phyloP scores from a whole-genome alignment of 2,329 filamentous ascomycete genomes.

The Pseudopyrenochaeta lycopersici region DNA sequence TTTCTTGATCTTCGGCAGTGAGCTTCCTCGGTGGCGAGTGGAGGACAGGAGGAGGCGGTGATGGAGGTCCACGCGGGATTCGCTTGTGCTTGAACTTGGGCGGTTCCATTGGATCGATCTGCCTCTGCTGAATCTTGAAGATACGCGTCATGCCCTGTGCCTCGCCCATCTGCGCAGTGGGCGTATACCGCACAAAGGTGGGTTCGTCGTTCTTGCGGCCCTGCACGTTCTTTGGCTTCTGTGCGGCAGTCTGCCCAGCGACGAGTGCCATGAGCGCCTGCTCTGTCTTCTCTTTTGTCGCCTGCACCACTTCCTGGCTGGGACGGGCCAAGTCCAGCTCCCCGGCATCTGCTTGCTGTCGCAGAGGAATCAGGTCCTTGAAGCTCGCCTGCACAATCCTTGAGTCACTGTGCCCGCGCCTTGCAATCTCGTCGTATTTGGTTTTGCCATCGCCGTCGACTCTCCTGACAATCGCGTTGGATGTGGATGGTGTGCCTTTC shows the following conservation, averaged over 20 bases:
- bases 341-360: slow-evolving; percentile 91
- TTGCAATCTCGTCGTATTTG: slow-evolving; percentile 94
- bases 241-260: slow-evolving; percentile 84
- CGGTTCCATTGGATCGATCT: slow-evolving; percentile 94
- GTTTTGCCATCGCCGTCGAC: slow-evolving; percentile 92
- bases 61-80: slow-evolving; percentile 90
- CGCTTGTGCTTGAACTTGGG: slow-evolving; percentile 99
- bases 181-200: slow-evolving; percentile 95
- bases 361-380: slow-evolving; percentile 93
- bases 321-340: slow-evolving; percentile 89
- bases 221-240: slow-evolving; percentile 96
- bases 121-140: slow-evolving; percentile 96
- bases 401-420: slow-evolving; percentile 83
- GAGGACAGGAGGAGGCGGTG: slow-evolving; percentile 91
- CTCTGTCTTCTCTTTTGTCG: slow-evolving; percentile 87
- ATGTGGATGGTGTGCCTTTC: slow-evolving; percentile 67
- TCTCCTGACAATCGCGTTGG: slow-evolving; percentile 90
- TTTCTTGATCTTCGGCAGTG: slow-evolving; percentile 95
- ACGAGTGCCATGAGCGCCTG: slow-evolving; percentile 84
- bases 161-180: slow-evolving; percentile 96
- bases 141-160: slow-evolving; percentile 87
- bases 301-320: slow-evolving; percentile 82
- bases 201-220: slow-evolving; percentile 81
- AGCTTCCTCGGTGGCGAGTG: slow-evolving; percentile 94
- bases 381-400: slow-evolving; percentile 94